Evolutionary conservation across 495 filamentous ascomycete species (phyloP).

Genomic region (Thermochaetoides thermophila): DNA sequence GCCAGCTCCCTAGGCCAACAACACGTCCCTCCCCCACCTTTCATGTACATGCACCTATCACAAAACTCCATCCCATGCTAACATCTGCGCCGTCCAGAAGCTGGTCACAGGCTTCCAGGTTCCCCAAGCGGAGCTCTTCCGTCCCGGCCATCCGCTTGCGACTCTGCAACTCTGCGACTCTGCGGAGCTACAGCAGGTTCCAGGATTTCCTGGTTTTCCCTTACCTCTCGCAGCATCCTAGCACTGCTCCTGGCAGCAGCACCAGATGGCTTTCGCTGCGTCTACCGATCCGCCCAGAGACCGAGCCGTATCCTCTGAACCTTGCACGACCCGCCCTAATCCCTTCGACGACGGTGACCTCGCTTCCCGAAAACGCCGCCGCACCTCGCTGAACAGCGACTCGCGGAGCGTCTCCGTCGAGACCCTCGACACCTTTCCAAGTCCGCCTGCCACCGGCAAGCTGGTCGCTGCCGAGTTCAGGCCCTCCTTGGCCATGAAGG

Average conservation of each 20-base stretch:
- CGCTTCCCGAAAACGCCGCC: constrained; percentile 38
- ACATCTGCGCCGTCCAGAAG: constrained; percentile 15
- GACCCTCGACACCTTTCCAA: constrained; percentile 17
- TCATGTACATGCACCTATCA: constrained; percentile 4
- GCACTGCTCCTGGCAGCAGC: too few species aligned
- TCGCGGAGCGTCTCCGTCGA: constrained; percentile 30
- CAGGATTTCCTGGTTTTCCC: too few species aligned
- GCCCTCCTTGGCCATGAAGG: constrained; percentile 25
- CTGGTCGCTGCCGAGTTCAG: constrained; percentile 8
- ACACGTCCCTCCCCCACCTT: constrained; percentile 9
- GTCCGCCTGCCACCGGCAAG: constrained; percentile 11
- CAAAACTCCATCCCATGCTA: constrained; percentile 20
- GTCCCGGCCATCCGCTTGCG: too few species aligned
- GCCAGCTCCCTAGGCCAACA: too few species aligned
- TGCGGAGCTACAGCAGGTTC: too few species aligned
- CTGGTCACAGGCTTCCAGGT: constrained; percentile 23
- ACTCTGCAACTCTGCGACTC: too few species aligned
- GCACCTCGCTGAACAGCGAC: constrained; percentile 26
- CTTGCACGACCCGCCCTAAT: constrained; percentile 41
- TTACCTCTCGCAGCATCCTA: constrained; percentile 6
- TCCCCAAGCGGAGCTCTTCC: constrained; percentile 21
- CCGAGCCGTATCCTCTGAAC: constrained; percentile 44
- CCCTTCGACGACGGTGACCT: constrained; percentile 39
- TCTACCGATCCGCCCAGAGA: constrained; percentile 35
- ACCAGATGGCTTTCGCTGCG: constrained; percentile 40